Evolutionary conservation across 495 filamentous ascomycete genomes (phyloP), one percentile per base, ranked within the genome.

Genomic region (Chaetomidium leptoderma): DNA sequence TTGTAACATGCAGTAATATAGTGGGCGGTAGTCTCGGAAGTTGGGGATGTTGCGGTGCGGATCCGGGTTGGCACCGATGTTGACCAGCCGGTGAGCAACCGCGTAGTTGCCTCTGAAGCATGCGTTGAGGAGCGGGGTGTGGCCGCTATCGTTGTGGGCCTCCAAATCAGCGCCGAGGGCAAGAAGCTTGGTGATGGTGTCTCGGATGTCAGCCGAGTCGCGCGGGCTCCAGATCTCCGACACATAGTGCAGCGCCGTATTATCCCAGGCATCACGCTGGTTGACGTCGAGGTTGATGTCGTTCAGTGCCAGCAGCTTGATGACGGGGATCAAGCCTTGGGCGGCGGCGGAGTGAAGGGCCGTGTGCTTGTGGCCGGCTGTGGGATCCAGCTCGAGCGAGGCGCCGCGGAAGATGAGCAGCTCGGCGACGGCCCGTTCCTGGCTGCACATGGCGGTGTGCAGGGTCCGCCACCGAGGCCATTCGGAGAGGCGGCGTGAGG

Each of bases 391-490:
- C 5, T 63, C 50, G 19, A 59, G 63, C 1, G 66, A 67, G 26
- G 70, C 70, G 21, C 72, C 70, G 26, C 69, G 67, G 40, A 61
- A 61, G 16, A 74, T 58, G 21, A 75, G 59, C 13, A 72, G 64
- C 55, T 64, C 66, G 23, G 66, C 67, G 8, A 70, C 66, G 1
- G 59, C 52, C 27, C 63, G 60, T 37, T 69, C 62, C 19, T 63
- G 58, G 52, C 66, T 55, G 61, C 72, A 75, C 47, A 75, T 67
- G 39, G 70, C 64, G 7, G 58, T 68, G 62, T 75, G 72, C 19
- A 75, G 62, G 16, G 72, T 63, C 11, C 53, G 64, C 72, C 69
- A 75, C 9, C 64, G 51, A 6, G 66, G 70, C 21, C 52, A 60
- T 17, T 51, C 46, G 10, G 40, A 24, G 14, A 50, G 26, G 11